Percentiles rank a stretch among this genome's conserved stretches.
These are phyloP conservation scores for Taiozyma sp. DNA, from an alignment of 1,139 yeast species.

Conservation along the genomic window DNA sequence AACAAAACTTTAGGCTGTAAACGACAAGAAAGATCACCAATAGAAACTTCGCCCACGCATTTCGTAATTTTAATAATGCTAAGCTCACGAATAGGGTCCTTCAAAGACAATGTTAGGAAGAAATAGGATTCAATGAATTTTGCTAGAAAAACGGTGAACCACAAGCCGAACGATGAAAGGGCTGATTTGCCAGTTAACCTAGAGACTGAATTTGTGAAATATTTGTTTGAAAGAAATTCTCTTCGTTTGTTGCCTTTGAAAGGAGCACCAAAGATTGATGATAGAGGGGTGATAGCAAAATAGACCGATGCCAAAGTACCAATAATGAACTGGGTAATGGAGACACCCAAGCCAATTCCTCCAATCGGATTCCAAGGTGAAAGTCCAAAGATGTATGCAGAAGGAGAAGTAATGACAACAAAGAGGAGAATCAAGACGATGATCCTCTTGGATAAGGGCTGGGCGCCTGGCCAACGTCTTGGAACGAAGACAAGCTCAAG, in stretches of 20 bases:
- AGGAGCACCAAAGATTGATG: slow-evolving; percentile 35
- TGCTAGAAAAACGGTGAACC: slow-evolving; percentile 61
- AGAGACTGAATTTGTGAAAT: slow-evolving; percentile 44
- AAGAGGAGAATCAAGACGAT: slow-evolving; percentile 30
- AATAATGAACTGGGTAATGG: slow-evolving; percentile 40
- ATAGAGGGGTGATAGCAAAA: slow-evolving; percentile 43
- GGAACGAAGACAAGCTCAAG: slow-evolving; percentile 49
- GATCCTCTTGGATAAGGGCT: slow-evolving; percentile 36
- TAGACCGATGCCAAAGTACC: slow-evolving; percentile 40
- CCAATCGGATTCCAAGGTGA: slow-evolving; percentile 33
- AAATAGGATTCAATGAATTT: slow-evolving; percentile 63
- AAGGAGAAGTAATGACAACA: slow-evolving; percentile 34
- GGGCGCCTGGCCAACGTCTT: slow-evolving; percentile 51
- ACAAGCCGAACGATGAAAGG: slow-evolving; percentile 62
- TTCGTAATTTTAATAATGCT: slow-evolving; percentile 34
- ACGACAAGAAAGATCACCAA: slow-evolving; percentile 45
- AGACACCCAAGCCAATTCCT: slow-evolving; percentile 32
- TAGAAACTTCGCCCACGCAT: slow-evolving; percentile 60
- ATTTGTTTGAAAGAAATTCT: slow-evolving; percentile 30
- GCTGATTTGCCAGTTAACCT: slow-evolving; percentile 54
- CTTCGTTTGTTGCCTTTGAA: slow-evolving; percentile 24
- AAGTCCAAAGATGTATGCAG: slow-evolving; percentile 34
- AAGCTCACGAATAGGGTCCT: slow-evolving; percentile 59
- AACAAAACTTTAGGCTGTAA: slow-evolving; percentile 59
- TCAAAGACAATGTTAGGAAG: slow-evolving; percentile 61